Evolutionary conservation across 352 stramenopile species (phyloP).

Genomic region (Globisporangium paddicum): DNA sequence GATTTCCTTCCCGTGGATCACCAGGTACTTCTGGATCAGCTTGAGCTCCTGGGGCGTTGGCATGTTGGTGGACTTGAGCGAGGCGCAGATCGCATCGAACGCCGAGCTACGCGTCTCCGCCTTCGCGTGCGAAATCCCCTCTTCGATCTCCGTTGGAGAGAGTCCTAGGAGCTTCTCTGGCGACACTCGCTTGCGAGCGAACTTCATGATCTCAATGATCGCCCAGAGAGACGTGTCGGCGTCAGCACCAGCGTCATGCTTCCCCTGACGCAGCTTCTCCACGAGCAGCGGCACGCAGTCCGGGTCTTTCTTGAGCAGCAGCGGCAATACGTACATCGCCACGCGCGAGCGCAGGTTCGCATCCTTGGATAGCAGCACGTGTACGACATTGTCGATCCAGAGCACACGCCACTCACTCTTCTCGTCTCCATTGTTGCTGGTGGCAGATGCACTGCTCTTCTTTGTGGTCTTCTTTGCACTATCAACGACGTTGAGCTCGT

Average conservation of each 20-base stretch:
- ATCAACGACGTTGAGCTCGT: slow-evolving; percentile 21
- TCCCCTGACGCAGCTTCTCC: slow-evolving; percentile 31
- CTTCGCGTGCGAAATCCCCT: slow-evolving; percentile 48
- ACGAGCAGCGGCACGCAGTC: slow-evolving; percentile 47
- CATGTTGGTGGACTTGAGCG: slow-evolving; percentile 76
- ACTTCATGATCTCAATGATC: slow-evolving; percentile 76
- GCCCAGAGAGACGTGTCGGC: slow-evolving; percentile 59
- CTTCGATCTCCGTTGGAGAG: slow-evolving; percentile 46
- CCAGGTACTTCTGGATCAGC: slow-evolving; percentile 62
- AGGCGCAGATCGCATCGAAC: slow-evolving; percentile 77
- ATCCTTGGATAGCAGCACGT: slow-evolving; percentile 45
- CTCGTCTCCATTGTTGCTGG: slow-evolving; percentile 13
- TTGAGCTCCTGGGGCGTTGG: slow-evolving; percentile 46
- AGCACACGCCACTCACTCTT: slow-evolving; percentile 31
- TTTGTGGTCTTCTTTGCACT: slow-evolving; percentile 21
- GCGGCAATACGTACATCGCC: slow-evolving; percentile 68
- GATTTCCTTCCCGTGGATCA: slow-evolving; percentile 75
- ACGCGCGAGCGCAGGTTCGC: slow-evolving; percentile 52
- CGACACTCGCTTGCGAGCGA: slow-evolving; percentile 62
- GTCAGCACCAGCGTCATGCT: neutral
- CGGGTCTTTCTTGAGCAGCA: slow-evolving; percentile 69
- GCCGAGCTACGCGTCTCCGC: slow-evolving; percentile 57
- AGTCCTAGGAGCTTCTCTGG: slow-evolving; percentile 52
- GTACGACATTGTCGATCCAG: slow-evolving; percentile 57
- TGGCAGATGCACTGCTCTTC: neutral